Evolutionary conservation across 2,329 filamentous ascomycete genomes (phyloP).

Genomic region (Hypoxylon sp.): DNA sequence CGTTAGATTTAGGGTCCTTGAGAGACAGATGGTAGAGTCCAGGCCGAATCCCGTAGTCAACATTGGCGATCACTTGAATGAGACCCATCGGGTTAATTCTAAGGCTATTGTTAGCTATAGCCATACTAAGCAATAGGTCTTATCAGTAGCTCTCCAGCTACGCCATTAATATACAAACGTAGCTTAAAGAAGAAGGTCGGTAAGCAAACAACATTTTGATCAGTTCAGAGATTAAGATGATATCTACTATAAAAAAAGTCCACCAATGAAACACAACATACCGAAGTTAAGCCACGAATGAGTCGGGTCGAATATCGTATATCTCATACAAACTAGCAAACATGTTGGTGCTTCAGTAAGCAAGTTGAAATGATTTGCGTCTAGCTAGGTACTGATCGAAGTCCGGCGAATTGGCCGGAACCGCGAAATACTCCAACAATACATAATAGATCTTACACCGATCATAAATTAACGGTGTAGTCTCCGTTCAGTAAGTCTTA

Average conservation of each 20-base stretch:
- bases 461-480: slow-evolving; percentile 11
- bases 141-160: slow-evolving; percentile 21
- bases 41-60: slow-evolving; percentile 5
- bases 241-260: slow-evolving; percentile 17
- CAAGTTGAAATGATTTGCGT: slow-evolving; percentile 4
- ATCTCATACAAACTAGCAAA: slow-evolving; percentile 22
- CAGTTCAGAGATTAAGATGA: slow-evolving; percentile 12
- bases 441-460: slow-evolving; percentile 8
- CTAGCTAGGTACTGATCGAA: slow-evolving; percentile 4
- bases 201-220: slow-evolving; percentile 24
- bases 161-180: slow-evolving; percentile 20
- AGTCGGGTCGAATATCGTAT: slow-evolving; percentile 10
- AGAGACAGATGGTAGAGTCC: background rate
- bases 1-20: slow-evolving; percentile 3
- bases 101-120: background rate
- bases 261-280: slow-evolving; percentile 26
- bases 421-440: slow-evolving; percentile 8
- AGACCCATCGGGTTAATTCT: slow-evolving; percentile 14
- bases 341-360: slow-evolving; percentile 15
- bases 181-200: slow-evolving; percentile 43
- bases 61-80: background rate
- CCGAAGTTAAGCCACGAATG: slow-evolving; percentile 5
- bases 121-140: slow-evolving; percentile 24
- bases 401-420: slow-evolving; percentile 16
- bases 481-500: background rate